A percentile compares a stretch with the other conserved stretches of the same genome.
Evolutionary conservation across 768 basidiomycete species (phyloP).

Genomic region (Termitomyces eurrhizus): DNA sequence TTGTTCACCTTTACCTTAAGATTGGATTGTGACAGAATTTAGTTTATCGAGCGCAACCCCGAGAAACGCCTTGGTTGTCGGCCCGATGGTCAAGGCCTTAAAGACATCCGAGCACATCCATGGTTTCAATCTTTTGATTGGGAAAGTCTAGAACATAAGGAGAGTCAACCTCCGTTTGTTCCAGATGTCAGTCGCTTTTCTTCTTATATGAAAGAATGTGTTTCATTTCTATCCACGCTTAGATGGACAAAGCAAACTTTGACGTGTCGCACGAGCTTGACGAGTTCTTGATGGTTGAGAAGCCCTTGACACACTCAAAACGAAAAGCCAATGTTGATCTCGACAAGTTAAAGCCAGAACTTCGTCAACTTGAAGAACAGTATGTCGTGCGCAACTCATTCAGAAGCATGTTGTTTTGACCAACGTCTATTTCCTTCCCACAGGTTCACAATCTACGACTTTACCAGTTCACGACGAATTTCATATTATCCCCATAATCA

Average conservation of each 20-base stretch:
- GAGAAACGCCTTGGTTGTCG: constrained; percentile 78
- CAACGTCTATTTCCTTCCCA: neutral
- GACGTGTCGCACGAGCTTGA: constrained; percentile 97
- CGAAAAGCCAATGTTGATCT: constrained; percentile 84
- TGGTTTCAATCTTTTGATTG: constrained; percentile 88
- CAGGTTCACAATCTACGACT: constrained; percentile 91
- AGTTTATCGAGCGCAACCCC: constrained; percentile 87
- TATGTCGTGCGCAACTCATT: constrained; percentile 30
- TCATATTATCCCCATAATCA: constrained; percentile 91
- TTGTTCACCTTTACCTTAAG: constrained; percentile 3
- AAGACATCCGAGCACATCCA: constrained; percentile 75
- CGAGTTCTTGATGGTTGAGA: constrained; percentile 96
- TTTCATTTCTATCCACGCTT: constrained; percentile 10
- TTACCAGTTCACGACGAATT: constrained; percentile 61
- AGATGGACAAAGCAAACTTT: constrained; percentile 98
- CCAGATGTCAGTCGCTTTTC: constrained; percentile 71
- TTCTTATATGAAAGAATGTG: neutral
- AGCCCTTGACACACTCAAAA: constrained; percentile 92
- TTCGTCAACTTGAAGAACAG: constrained; percentile 93
- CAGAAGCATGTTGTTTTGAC: constrained; percentile 1
- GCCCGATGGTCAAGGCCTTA: constrained; percentile 62
- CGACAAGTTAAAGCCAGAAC: constrained; percentile 87
- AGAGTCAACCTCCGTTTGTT: constrained; percentile 75
- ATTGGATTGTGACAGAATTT: constrained; percentile 15
- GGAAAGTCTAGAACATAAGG: constrained; percentile 69